Evolutionary conservation across 2,329 filamentous ascomycete species (phyloP).

Genomic region (Hypomyces rosellus): DNA sequence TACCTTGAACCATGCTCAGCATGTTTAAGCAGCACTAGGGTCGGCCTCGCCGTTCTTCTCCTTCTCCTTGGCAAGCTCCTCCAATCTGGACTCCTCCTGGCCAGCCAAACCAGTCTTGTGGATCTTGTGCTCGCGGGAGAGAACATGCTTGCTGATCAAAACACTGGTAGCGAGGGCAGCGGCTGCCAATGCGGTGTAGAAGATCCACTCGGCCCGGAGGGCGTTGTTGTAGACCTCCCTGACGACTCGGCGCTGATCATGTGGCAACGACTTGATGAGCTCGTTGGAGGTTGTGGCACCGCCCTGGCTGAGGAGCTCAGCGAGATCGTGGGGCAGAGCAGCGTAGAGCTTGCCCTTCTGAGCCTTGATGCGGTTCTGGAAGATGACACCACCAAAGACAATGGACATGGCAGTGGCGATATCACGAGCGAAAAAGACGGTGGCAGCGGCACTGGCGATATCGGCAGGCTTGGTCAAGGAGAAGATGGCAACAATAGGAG

Average conservation of each 20-base stretch:
- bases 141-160: slow-evolving; percentile 41
- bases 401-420: slow-evolving; percentile 62
- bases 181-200: slow-evolving; percentile 45
- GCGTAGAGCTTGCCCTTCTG: slow-evolving; percentile 42
- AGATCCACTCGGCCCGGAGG: slow-evolving; percentile 51
- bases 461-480: slow-evolving; percentile 54
- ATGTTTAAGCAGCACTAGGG: no score
- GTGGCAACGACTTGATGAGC: slow-evolving; percentile 46
- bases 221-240: slow-evolving; percentile 43
- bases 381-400: slow-evolving; percentile 70
- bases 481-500: slow-evolving; percentile 62
- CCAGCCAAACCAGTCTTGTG: slow-evolving; percentile 48
- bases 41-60: no score
- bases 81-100: no score
- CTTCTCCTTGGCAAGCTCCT: no score
- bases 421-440: slow-evolving; percentile 62
- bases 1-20: no score
- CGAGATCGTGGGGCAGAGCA: slow-evolving; percentile 45
- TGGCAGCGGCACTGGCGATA: slow-evolving; percentile 62
- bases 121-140: slow-evolving; percentile 51
- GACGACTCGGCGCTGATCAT: slow-evolving; percentile 36
- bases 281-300: slow-evolving; percentile 56
- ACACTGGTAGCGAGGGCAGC: slow-evolving; percentile 41
- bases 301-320: slow-evolving; percentile 47
- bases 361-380: slow-evolving; percentile 65